These are phyloP conservation scores for Penicillium desertorum DNA, from an alignment of 495 filamentous ascomycete genomes.

Conservation along the genomic window DNA sequence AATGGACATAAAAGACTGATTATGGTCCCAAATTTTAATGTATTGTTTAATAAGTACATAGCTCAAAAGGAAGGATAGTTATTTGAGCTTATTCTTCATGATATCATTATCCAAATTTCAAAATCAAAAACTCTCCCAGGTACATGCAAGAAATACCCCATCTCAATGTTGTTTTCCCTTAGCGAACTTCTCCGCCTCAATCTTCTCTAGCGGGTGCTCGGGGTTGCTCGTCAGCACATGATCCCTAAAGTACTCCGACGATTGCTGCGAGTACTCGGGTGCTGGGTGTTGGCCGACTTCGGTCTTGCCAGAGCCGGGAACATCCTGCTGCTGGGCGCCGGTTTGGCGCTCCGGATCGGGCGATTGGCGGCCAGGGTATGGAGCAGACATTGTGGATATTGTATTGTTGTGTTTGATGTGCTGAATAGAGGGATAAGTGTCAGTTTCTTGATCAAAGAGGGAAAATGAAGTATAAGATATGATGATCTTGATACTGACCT, in stretches of 20 bases:
- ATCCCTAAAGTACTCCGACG: slow-evolving; percentile 38
- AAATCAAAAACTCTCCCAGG: neutral
- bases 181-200: slow-evolving; percentile 62
- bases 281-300: slow-evolving; percentile 38
- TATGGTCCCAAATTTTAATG: neutral
- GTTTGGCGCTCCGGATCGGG: slow-evolving; percentile 70
- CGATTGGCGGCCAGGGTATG: slow-evolving; percentile 70
- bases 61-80: neutral
- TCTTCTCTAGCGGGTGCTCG: slow-evolving; percentile 63
- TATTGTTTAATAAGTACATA: neutral
- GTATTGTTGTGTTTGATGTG: slow-evolving; percentile 15
- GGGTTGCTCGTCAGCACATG: slow-evolving; percentile 61
- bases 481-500: slow-evolving; percentile 1
- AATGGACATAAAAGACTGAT: neutral
- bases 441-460: neutral
- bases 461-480: neutral
- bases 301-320: slow-evolving; percentile 58
- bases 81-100: slow-evolving; percentile 7
- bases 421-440: neutral
- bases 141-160: neutral
- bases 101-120: slow-evolving; percentile 5
- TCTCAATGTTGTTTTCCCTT: slow-evolving; percentile 39
- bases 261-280: slow-evolving; percentile 38
- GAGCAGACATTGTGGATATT: slow-evolving; percentile 34
- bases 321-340: slow-evolving; percentile 60